phyloP scores from a whole-genome alignment of 495 filamentous ascomycete genomes.

The Penicillium silybi region DNA sequence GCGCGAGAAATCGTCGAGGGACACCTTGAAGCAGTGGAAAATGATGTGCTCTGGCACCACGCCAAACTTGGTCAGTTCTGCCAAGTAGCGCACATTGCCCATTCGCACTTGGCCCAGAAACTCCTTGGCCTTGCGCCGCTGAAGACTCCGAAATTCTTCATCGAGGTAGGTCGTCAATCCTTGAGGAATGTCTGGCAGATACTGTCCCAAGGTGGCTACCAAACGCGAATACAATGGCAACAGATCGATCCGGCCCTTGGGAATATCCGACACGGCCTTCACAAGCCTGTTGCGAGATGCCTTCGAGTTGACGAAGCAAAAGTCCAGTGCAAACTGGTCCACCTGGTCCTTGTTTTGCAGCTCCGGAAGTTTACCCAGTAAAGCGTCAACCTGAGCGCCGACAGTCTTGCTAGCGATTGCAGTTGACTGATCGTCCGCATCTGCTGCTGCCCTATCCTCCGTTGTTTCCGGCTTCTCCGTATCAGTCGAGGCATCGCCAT shows the following conservation, averaged over 20 bases:
- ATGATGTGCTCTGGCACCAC: constrained; percentile 98
- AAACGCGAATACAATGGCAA: constrained; percentile 87
- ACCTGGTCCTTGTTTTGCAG: constrained; percentile 86
- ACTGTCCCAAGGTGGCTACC: constrained; percentile 87
- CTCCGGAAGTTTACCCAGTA: constrained; percentile 83
- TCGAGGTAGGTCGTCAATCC: constrained; percentile 92
- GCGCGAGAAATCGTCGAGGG: constrained; percentile 93
- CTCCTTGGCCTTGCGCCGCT: constrained; percentile 97
- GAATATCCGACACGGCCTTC: constrained; percentile 90
- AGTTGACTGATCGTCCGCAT: constrained; percentile 79
- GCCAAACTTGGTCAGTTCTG: constrained; percentile 96
- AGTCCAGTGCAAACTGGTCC: constrained; percentile 89
- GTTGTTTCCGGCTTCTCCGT: constrained; percentile 33
- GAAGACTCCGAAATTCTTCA: constrained; percentile 93
- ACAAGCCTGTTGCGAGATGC: constrained; percentile 90
- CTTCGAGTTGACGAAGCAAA: constrained; percentile 98
- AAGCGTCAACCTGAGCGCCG: constrained; percentile 90
- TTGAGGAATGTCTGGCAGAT: constrained; percentile 88
- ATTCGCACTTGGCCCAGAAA: constrained; percentile 91
- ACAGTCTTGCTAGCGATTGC: constrained; percentile 96
- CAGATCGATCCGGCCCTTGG: constrained; percentile 90
- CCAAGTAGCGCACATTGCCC: constrained; percentile 93
- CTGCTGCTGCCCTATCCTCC: constrained; percentile 52
- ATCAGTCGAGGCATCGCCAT: constrained; percentile 31
- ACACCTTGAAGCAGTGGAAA: constrained; percentile 97